Evolutionary conservation across 192 early-diverging fungal genomes (phyloP).

Genomic region (Allomyces macrogynus): DNA sequence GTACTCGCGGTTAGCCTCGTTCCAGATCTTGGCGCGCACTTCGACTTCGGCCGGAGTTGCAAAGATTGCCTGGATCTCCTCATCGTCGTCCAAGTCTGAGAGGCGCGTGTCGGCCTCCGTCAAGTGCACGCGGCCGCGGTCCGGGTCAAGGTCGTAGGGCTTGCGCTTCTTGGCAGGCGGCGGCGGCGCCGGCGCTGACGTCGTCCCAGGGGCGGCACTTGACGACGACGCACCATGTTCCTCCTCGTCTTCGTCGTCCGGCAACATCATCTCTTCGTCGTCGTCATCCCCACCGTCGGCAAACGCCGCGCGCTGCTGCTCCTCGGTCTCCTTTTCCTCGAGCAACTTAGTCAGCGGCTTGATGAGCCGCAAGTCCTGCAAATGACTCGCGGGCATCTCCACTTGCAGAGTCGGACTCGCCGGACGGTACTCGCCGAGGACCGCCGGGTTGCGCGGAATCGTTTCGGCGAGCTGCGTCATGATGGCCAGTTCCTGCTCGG

Average conservation of each 20-base stretch:
- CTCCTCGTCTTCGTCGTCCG: neutral
- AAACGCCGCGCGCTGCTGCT: neutral
- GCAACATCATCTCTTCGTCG: neutral
- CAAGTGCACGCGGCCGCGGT: neutral
- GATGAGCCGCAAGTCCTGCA: neutral
- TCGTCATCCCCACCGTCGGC: neutral
- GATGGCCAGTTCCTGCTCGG: neutral
- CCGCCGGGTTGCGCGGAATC: neutral
- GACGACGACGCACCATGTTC: neutral
- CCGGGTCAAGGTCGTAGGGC: neutral
- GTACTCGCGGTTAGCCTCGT: neutral
- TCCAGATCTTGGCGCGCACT: neutral
- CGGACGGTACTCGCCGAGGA: neutral
- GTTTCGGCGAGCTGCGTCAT: neutral
- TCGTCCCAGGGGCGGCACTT: neutral
- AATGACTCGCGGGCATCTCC: no score
- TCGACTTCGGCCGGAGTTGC: neutral
- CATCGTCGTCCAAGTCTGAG: neutral
- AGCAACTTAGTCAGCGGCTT: neutral
- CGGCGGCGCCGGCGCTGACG: neutral
- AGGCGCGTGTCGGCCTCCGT: neutral
- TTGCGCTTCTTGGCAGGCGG: neutral
- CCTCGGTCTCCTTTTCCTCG: neutral
- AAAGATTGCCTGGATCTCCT: neutral
- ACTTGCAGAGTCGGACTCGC: neutral